These are phyloP conservation scores for Chaetoceros tenuissimus DNA, from an alignment of 108 stramenopile genomes.

Conservation along the genomic window DNA sequence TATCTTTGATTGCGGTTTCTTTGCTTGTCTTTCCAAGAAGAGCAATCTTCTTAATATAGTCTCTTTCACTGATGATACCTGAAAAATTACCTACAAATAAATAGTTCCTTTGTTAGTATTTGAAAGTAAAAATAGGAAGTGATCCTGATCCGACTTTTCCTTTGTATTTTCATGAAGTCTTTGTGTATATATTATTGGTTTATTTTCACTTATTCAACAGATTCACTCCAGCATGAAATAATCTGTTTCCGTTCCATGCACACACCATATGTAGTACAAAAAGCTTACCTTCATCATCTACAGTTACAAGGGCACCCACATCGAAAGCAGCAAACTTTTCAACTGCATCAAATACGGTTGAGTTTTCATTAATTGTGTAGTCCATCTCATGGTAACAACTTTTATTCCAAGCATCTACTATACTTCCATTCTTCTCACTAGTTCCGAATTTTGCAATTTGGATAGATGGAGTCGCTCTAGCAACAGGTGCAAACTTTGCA, in stretches of 20 bases:
- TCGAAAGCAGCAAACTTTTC: slow-evolving; percentile 67
- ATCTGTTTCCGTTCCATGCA: too few relatives aligned
- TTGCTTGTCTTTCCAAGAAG: slow-evolving; percentile 50
- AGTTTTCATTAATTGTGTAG: slow-evolving; percentile 52
- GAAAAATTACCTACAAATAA: slow-evolving; percentile 31
- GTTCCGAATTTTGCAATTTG: not conserved
- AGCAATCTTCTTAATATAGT: slow-evolving; percentile 63
- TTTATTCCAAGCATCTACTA: slow-evolving; percentile 52
- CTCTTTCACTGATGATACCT: slow-evolving; percentile 56
- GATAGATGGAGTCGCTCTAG: not conserved
- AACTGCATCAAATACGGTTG: slow-evolving; percentile 51
- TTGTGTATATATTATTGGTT: too few relatives aligned
- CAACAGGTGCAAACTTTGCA: too few relatives aligned
- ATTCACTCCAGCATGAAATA: too few relatives aligned
- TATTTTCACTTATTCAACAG: too few relatives aligned
- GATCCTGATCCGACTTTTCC: too few relatives aligned
- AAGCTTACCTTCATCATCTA: slow-evolving; percentile 30
- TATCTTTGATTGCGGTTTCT: slow-evolving; percentile 30
- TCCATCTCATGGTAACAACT: slow-evolving; percentile 68
- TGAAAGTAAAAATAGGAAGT: not conserved
- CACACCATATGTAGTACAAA: too few relatives aligned
- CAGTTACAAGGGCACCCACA: slow-evolving; percentile 55
- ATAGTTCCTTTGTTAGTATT: not conserved
- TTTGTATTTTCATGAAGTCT: too few relatives aligned
- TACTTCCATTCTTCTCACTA: not conserved